Evolutionary conservation across 2,329 filamentous ascomycete genomes (phyloP).

Genomic region (Colletotrichum simmondsii): DNA sequence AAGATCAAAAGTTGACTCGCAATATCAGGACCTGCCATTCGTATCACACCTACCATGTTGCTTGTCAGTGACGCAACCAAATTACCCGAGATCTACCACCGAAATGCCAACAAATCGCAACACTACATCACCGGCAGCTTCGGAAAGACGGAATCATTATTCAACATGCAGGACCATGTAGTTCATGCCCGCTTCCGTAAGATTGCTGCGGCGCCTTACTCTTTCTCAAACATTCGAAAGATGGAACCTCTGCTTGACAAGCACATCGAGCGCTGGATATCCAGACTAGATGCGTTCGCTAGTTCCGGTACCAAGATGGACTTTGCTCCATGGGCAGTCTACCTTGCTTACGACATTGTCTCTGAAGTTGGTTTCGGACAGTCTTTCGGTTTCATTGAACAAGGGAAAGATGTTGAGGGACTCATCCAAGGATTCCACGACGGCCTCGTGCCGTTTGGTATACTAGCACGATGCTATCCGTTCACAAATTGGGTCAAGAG

Average conservation of each 20-base stretch:
- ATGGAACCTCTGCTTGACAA: slow-evolving; percentile 68
- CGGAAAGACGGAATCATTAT: slow-evolving; percentile 64
- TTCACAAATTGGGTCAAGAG: slow-evolving; percentile 66
- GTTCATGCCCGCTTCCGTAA: slow-evolving; percentile 64
- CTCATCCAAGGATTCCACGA: slow-evolving; percentile 66
- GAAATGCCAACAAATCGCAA: slow-evolving; percentile 65
- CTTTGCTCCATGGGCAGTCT: slow-evolving; percentile 66
- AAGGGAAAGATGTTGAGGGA: slow-evolving; percentile 61
- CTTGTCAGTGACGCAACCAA: slow-evolving; percentile 63
- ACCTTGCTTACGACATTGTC: slow-evolving; percentile 68
- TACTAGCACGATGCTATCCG: slow-evolving; percentile 62
- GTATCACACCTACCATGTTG: slow-evolving; percentile 63
- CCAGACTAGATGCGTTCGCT: slow-evolving; percentile 59
- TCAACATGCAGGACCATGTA: slow-evolving; percentile 66
- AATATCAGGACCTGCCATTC: slow-evolving; percentile 59
- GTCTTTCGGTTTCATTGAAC: slow-evolving; percentile 65
- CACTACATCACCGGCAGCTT: slow-evolving; percentile 70
- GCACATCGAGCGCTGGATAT: slow-evolving; percentile 61
- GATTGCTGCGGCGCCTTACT: slow-evolving; percentile 64
- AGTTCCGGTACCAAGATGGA: slow-evolving; percentile 58
- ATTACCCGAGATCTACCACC: slow-evolving; percentile 66
- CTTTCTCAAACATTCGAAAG: slow-evolving; percentile 65
- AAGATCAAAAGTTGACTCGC: not conserved
- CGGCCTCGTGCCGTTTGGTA: slow-evolving; percentile 60
- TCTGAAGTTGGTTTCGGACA: slow-evolving; percentile 66